Evolutionary conservation across 306 rosid genomes (phyloP), one percentile per base, ranked within the genome.

Genomic region (Pyrus communis): DNA sequence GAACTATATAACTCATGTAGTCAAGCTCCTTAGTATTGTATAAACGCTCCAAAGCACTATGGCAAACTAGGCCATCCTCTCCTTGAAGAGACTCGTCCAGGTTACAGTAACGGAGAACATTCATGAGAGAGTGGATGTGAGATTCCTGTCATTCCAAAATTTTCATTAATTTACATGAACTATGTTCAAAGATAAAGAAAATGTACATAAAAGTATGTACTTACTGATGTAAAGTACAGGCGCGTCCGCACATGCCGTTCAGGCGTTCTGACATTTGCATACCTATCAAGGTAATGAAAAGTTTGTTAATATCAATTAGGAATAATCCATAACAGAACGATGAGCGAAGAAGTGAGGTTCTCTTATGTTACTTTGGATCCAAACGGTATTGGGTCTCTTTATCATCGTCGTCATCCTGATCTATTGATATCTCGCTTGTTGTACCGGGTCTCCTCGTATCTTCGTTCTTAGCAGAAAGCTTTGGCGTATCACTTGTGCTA

Each of bases 191-290:
- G 18, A 73, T 12, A 55, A 27, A 5, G 6, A 31, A 33, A 33
- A 5, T 22, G n/a, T 15, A 59, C 19, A 42, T 18, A 35, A 19
- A 62, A n/a, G 55, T 19, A 27, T 78, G 27, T 79, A 91, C 99
- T 90, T 63, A 92, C 99, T 18, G 99, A 95, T 74, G 99, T 95
- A 78, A 95, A 95, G 88, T 95, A 95, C 35, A 95, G 92, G 80
- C 99, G 97, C 21, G 99, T 95, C 38, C 99, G 89, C 82, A 95
- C 96, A 71, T 95, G 99, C 79, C 97, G 97, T 27, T 92, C 97
- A 28, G 99, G 99, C 49, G 97, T 84, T 90, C 82, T 92, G 75
- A 95, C 99, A 89, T 95, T 95, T 59, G 99, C 99, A 81, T 95
- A 95, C 88, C 99, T 95, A 87, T 71, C 78, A 81, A 74, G 82